Conservation (phyloP, 257 asterid species). For the Salvia splendens region DNA sequence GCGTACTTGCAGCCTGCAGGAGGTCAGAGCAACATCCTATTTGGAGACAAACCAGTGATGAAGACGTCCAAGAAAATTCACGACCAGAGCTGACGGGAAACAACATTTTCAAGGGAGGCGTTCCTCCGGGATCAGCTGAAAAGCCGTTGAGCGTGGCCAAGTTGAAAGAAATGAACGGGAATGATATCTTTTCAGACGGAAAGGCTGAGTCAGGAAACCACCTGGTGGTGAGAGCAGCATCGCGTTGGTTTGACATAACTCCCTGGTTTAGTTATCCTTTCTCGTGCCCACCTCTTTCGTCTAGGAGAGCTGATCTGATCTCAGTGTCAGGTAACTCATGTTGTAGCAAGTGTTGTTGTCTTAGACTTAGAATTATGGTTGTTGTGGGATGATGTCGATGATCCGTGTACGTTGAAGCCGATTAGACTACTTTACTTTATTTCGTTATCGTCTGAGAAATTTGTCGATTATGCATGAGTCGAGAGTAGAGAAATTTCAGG, state of each 20-base stretch:
- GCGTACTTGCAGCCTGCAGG: conserved; percentile 76
- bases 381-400: background rate
- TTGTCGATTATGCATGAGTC: background rate
- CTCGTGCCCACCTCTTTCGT: background rate
- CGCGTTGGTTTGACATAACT: conserved; percentile 51
- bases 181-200: conserved; percentile 73
- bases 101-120: conserved; percentile 86
- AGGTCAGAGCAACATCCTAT: conserved; percentile 80
- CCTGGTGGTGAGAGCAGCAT: conserved; percentile 97
- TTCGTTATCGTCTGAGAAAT: background rate
- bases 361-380: conserved; percentile 12
- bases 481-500: too few relatives aligned
- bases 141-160: conserved; percentile 82
- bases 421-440: background rate
- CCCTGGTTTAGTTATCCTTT: background rate
- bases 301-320: background rate
- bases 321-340: background rate
- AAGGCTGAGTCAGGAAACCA: conserved; percentile 72
- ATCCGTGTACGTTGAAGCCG: background rate
- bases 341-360: conserved; percentile 15
- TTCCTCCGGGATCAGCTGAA: conserved; percentile 71
- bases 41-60: conserved; percentile 73
- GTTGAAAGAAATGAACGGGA: conserved; percentile 88
- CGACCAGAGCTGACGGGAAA: conserved; percentile 88
- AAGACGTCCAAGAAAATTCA: conserved; percentile 71